Base-by-base conservation (phyloP, 306 rosid species). In the Casuarina cunninghamiana region DNA sequence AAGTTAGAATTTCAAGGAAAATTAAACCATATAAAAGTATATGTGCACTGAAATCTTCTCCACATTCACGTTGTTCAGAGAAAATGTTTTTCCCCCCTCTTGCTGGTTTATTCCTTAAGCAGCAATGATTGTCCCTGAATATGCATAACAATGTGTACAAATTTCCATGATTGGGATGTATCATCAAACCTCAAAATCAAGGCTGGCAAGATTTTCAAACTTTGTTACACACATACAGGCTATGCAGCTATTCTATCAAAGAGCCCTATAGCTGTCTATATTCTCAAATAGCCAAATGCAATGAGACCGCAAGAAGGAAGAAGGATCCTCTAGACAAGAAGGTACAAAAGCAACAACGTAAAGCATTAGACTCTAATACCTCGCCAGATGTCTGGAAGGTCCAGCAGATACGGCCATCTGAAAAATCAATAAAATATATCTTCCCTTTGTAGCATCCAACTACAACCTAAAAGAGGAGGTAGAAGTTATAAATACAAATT, bases 401-500 rank as follows among this genome's bases (percentile, higher is more conserved):
- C 98, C 98, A 94, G 68, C 79, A 84, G 79, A 88, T 87, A 76
- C 74, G 79, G 63, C 98, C 98, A 69, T 80, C 82, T 65, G 75
- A 85, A 81, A 82, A 86, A 76, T 92, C 96, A 73, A 94, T 90
- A 74, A 94, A 94, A 83, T 94, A 90, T 63, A 94, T 85, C 69
- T 89, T 94, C 66, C 98, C 98, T 80, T 80, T 74, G 90, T 92
- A 94, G 83, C 98, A 89, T 76, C 98, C 98, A 73, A 94, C 96
- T 72, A 94, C 96, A 58, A 94, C 96, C 98, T 94, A 83, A 69
- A 78, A 50, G 39, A 78, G 76, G 76, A 57, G 69, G 51, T 65
- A 50, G 12, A 17, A 17, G 16, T 39, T 17, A 17, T 19, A 75
- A 75, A 87, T 73, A 83, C 69, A 83, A 66, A 69, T 66, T 61